Percentiles rank a stretch among this genome's conserved stretches.
Evolutionary conservation across 2,329 filamentous ascomycete genomes (phyloP).

Genomic region (Sordariomycetes sp.): DNA sequence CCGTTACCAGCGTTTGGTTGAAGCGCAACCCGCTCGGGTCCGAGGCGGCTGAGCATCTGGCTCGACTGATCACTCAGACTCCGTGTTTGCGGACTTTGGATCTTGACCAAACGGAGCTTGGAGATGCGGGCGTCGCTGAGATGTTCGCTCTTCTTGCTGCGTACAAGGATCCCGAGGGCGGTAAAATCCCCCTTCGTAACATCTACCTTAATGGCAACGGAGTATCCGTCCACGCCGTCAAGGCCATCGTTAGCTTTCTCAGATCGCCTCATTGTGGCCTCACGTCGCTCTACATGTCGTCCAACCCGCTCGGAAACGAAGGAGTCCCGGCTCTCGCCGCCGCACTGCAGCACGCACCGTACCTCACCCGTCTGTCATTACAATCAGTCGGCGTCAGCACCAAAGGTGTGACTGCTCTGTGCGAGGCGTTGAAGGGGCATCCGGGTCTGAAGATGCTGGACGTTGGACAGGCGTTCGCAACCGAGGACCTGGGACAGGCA

Average conservation of each 20-base stretch:
- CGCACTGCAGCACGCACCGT: constrained; percentile 19
- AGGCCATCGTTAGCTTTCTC: constrained; percentile 22
- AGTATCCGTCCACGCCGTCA: constrained; percentile 17
- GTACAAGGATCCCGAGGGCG: constrained; percentile 15
- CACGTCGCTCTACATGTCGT: constrained; percentile 25
- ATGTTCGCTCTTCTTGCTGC: constrained; percentile 29
- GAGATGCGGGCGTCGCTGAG: constrained; percentile 32
- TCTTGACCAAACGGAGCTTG: constrained; percentile 42
- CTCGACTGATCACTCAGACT: constrained; percentile 31
- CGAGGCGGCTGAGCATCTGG: constrained; percentile 26
- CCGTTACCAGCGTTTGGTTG: constrained; percentile 41
- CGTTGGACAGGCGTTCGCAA: constrained; percentile 36
- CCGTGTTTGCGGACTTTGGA: constrained; percentile 37
- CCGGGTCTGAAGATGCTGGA: constrained; percentile 27
- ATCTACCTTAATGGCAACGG: constrained; percentile 27
- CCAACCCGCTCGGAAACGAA: constrained; percentile 24
- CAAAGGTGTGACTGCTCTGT: constrained; percentile 26
- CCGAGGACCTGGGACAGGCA: constrained; percentile 31
- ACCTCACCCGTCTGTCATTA: constrained; percentile 26
- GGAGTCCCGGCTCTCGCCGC: constrained; percentile 19
- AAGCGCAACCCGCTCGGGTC: constrained; percentile 42
- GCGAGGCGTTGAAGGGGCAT: constrained; percentile 23
- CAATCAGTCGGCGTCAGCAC: constrained; percentile 33
- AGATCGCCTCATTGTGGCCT: constrained; percentile 20
- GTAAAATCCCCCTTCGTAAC: constrained; percentile 20